Evolutionary conservation across 2,329 filamentous ascomycete genomes (phyloP), one percentile per base, ranked within the genome.

Genomic region (Diaporthe longicolla): DNA sequence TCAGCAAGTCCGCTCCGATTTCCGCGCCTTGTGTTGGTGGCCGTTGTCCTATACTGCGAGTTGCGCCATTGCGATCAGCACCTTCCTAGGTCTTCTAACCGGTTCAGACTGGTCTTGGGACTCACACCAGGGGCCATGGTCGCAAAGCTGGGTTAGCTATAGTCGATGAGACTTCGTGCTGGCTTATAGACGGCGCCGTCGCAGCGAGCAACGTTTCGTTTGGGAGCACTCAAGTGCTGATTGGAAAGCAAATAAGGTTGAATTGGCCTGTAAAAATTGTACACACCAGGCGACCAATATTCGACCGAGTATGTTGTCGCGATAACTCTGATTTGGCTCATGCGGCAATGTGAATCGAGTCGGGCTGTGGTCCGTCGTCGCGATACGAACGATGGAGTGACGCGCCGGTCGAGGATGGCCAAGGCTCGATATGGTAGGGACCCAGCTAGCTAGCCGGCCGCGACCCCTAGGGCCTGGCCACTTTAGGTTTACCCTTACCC

Each of bases 1-100:
- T 91, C 89, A 52, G 87, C 85, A 76, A 89, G 90, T 69, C 86
- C 88, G 76, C 87, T 83, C 73, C 89, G 87, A 76, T 88, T 88
- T 76, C 89, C 88, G 76, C 89, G 88, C 80, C 89, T 85, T 70
- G 89, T 91, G 83, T 90, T 81, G 57, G 75, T 73, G 37, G 65
- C 72, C 45, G 54, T 76, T 66, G 77, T 80, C 71, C 79, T 80
- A 43, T 78, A 78, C 54, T 80, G 80, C 45, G 48, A 43, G 58
- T 63, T 55, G 73, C 57, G 68, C 66, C 32, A 26, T 26, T 11
- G 11, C 55, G 6, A 32, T 74, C 59, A 72, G 73, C 48, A 35
- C n/a, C 32, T 54, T 11, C 19, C 17, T n/a, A 21, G 24, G 13
- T 3, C 50, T 13, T 35, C 15, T 54, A 19, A 29, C 15, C 32